Conservation (phyloP, 202 grass and related monocot species). For the Carex sylvatica region DNA sequence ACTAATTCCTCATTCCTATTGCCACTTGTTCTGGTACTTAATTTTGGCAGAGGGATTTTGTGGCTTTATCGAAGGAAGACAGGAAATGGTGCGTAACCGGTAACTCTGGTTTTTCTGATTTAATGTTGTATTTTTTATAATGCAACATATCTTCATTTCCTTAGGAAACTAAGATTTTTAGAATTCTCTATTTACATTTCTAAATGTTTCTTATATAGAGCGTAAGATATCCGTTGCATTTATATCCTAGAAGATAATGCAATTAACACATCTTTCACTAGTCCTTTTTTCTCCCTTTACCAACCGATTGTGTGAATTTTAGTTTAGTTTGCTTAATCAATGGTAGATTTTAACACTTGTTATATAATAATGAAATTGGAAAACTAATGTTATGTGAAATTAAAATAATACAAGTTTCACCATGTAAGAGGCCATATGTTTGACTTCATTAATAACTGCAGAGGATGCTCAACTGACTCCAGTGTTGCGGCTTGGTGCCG, state of each 20-base stretch:
- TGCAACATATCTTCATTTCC: background rate
- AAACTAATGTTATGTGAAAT: background rate
- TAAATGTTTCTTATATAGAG: background rate
- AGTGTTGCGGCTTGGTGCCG: conserved; percentile 91
- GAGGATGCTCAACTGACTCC: conserved; percentile 90
- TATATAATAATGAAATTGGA: background rate
- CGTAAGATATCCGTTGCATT: background rate
- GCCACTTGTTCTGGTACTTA: background rate
- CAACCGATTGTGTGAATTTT: background rate
- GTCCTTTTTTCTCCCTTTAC: background rate
- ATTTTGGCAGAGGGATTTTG: conserved; percentile 72
- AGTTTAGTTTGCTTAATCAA: background rate
- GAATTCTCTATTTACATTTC: background rate
- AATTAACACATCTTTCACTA: background rate
- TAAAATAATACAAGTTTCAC: background rate
- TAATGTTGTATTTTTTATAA: background rate
- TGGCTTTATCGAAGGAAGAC: conserved; percentile 69
- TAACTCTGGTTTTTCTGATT: background rate
- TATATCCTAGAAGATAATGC: background rate
- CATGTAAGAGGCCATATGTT: background rate
- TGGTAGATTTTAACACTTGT: background rate
- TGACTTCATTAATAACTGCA: conserved; percentile 37
- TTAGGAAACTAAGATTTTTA: background rate
- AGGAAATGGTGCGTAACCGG: conserved; percentile 62
- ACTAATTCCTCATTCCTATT: background rate